phyloP scores from a whole-genome alignment of 345 rosid species.

The Populus euphratica region DNA sequence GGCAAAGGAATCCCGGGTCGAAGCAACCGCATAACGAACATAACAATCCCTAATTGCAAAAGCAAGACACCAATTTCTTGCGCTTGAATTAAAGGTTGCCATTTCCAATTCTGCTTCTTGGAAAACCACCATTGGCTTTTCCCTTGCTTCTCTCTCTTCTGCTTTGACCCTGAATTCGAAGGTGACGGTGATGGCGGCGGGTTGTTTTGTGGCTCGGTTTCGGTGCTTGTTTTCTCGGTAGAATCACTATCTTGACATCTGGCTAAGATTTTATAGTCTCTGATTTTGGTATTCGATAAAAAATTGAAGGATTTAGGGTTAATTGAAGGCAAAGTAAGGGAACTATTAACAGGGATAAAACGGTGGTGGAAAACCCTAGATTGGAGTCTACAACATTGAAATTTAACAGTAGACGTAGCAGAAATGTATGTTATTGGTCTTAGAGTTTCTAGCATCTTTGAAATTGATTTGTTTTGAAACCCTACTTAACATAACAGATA shows the following conservation, averaged over 20 bases:
- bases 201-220: conserved; percentile 36
- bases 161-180: conserved; percentile 38
- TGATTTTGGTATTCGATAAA: conserved; percentile 29
- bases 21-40: conserved; percentile 79
- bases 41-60: conserved; percentile 67
- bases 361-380: conserved; percentile 43
- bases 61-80: conserved; percentile 76
- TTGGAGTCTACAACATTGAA: conserved; percentile 14
- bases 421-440: conserved; percentile 32
- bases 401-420: conserved; percentile 2
- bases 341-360: conserved; percentile 16
- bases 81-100: conserved; percentile 80
- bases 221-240: conserved; percentile 36
- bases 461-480: conserved; percentile 29
- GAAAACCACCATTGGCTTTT: conserved; percentile 64
- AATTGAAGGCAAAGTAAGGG: conserved; percentile 24
- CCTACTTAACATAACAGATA: conserved; percentile 30
- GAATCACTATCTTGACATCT: conserved; percentile 71
- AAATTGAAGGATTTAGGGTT: conserved; percentile 9
- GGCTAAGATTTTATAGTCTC: conserved; percentile 41
- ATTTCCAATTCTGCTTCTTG: conserved; percentile 57
- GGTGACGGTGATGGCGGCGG: conserved; percentile 19
- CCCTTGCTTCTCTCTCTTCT: conserved; percentile 50
- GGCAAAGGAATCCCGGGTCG: conserved; percentile 85
- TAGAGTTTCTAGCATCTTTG: conserved; percentile 37